Evolutionary conservation across 2,329 filamentous ascomycete species (phyloP), one percentile per base, ranked within the genome.

Genomic region (Penicillium expansum): DNA sequence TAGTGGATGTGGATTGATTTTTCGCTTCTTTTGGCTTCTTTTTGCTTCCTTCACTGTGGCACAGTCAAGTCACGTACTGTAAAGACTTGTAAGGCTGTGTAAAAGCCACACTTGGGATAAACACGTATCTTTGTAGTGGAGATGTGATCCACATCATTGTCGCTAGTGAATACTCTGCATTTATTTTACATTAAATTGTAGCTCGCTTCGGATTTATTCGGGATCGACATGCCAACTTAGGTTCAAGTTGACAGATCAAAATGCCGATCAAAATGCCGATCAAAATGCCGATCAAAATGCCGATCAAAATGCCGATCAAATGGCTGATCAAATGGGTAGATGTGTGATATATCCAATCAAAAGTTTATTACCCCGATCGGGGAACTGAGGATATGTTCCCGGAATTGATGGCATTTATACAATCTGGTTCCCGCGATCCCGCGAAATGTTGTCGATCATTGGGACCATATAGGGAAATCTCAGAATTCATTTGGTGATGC

Each of bases 391-490:
- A 11, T 20, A 13, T n/a, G 5, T 18, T 30, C 24, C 16, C n/a
- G 30, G 30, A 16, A 35, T 50, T 18, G 29, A 27, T 3, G 56
- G 38, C 11, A 42, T 50, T 18, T 13, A 29, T 13, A 58, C 43
- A 52, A 56, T 60, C 57, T 62, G 16, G 24, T 35, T 57, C 50
- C 61, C 60, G 57, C 50, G 53, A 53, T 61, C 53, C 51, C 56
- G 55, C 49, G n/a, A 22, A 11, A 16, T 32, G 14, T 5, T 32
- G 48, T 52, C 39, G 39, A 52, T 55, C 47, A 20, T 43, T 13
- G 16, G 14, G 13, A 9, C 18, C 1, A 14, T 24, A n/a, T 33
- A 47, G 4, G 29, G 42, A 8, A 22, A 33, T 22, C 20, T 29
- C 7, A 29, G 16, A 10, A 45, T 20, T 32, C n/a, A 32, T 27